Evolutionary conservation across 108 stramenopile genomes (phyloP).

Genomic region (Nitzschia sp.): DNA sequence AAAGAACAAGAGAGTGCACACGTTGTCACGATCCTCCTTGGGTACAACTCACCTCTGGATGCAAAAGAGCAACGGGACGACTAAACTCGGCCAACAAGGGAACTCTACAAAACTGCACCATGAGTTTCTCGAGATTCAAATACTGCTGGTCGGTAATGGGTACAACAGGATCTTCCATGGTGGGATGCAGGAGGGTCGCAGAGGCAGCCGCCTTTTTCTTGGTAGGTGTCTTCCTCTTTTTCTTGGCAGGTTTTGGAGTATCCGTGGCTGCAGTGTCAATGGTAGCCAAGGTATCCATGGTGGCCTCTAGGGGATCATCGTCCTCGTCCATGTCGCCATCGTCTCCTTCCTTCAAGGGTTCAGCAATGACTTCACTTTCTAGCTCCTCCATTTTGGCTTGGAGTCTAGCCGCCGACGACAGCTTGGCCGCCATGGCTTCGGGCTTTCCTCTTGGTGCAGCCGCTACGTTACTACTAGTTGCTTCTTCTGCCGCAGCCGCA

Average conservation of each 20-base stretch:
- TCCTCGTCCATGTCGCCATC: constrained; percentile 21
- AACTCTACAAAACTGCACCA: constrained; percentile 82
- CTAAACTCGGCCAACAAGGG: constrained; percentile 87
- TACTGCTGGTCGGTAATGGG: constrained; percentile 73
- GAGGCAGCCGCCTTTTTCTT: constrained; percentile 12
- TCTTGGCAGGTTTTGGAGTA: constrained; percentile 19
- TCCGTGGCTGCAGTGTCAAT: constrained; percentile 11
- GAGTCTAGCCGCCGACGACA: constrained; percentile 33
- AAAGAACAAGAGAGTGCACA: no score
- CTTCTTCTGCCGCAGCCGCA: constrained; percentile 2
- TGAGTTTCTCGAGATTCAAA: constrained; percentile 65
- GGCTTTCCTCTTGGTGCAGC: constrained; percentile 42
- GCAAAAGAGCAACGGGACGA: constrained; percentile 78
- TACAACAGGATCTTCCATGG: constrained; percentile 56
- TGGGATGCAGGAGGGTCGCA: constrained; percentile 22
- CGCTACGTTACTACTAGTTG: neutral
- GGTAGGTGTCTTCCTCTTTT: constrained; percentile 20
- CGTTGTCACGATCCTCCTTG: neutral
- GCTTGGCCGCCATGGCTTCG: constrained; percentile 48
- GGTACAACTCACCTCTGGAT: constrained; percentile 72
- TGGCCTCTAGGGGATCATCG: constrained; percentile 9
- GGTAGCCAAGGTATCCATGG: constrained; percentile 7
- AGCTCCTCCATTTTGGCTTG: constrained; percentile 42
- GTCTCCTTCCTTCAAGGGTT: constrained; percentile 8
- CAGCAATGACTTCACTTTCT: constrained; percentile 22